Conservation (phyloP, 768 basidiomycete species). For the Polyporus arcularius region DNA sequence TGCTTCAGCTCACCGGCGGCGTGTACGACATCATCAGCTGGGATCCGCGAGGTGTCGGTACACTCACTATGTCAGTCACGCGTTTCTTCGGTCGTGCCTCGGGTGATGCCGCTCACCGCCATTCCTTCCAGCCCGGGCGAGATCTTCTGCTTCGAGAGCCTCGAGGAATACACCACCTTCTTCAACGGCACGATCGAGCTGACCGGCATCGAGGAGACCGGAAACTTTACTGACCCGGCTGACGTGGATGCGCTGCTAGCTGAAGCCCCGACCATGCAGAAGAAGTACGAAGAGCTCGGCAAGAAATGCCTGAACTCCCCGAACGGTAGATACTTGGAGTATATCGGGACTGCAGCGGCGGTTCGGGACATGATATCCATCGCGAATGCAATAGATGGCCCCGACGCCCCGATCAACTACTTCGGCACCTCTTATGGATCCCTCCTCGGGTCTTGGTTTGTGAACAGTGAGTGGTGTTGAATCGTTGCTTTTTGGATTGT, state of each 20-base stretch:
- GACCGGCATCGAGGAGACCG: not conserved
- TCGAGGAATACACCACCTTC: not conserved
- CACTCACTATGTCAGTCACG: constrained; percentile 1
- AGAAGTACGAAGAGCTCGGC: constrained; percentile 1
- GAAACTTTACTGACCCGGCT: not conserved
- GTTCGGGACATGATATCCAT: constrained; percentile 7
- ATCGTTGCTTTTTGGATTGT: not conserved
- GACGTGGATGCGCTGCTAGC: not conserved
- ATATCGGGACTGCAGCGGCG: constrained; percentile 8
- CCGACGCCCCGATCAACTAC: constrained; percentile 5
- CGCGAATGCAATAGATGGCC: constrained; percentile 3
- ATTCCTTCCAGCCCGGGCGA: constrained; percentile 2
- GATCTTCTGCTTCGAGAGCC: constrained; percentile 4
- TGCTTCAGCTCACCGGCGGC: not conserved
- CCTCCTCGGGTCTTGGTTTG: not conserved
- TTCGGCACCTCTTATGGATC: constrained; percentile 2
- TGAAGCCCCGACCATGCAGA: not conserved
- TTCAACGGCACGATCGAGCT: not conserved
- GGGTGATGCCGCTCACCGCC: not conserved
- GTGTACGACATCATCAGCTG: constrained; percentile 8
- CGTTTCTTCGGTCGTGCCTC: not conserved
- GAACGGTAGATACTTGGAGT: not conserved
- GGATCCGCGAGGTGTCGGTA: constrained; percentile 1
- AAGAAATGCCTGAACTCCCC: constrained; percentile 1
- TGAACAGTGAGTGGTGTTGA: not conserved